Evolutionary conservation across 495 filamentous ascomycete species (phyloP), one percentile per base, ranked within the genome.

Genomic region (Penicillium canescens): DNA sequence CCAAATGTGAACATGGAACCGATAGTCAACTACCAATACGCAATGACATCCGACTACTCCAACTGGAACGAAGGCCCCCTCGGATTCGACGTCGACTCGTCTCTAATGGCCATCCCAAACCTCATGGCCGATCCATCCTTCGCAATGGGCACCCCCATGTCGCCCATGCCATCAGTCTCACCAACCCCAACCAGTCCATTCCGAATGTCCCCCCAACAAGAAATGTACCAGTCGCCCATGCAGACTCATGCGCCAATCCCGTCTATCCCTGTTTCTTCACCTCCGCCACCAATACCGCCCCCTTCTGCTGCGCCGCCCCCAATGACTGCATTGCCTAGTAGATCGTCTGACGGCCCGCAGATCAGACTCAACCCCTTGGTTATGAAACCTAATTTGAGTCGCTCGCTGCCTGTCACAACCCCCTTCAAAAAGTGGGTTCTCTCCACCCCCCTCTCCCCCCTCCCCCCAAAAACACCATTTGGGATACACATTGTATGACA

Each of bases 1-100:
- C 75, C 84, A 45, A 65, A 82, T 38, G 60, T 77, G 28, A 73
- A 80, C 45, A 71, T 78, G 60, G 69, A 75, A 51, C 76, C 79
- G 20, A 59, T 73, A 43, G 73, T 75, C 54, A 76, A 74, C 59
- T 66, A 65, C 54, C 72, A 73, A 59, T 75, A 70, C 55, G 73
- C 59, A 49, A 71, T 77, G 68, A 70, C 75, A 46, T 70, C 74
- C 50, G 68, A 75, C 59, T 77, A 71, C 61, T 50, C 61, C 36
- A 61, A 69, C 24, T 77, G 69, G 69, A 71, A 72, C 50, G 69
- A 71, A 63, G 59, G 61, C 34, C 72, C 78, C 36, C 72, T 83
- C 57, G 69, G 70, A n/a, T 78, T 74, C 56, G 78, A 75, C 42
- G 66, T 73, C 36, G 75, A 79, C 43, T 59, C 86, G 3, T 81